Evolutionary conservation across 2,329 filamentous ascomycete genomes (phyloP), one percentile per base, ranked within the genome.

Genomic region (Penicillium sp.): DNA sequence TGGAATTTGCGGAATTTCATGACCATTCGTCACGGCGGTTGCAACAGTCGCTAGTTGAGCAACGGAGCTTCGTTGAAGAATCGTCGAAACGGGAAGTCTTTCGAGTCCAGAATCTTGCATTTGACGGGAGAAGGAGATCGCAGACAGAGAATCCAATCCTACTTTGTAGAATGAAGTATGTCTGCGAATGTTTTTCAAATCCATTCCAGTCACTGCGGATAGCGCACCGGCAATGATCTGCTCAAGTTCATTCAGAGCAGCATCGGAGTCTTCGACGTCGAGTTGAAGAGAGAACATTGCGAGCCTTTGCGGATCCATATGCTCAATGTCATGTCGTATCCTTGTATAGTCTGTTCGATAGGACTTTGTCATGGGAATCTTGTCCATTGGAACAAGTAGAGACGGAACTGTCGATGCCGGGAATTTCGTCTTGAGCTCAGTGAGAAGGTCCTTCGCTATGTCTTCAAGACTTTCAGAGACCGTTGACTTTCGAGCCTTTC

Each of bases 141-240:
- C 90, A 7, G 87, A 88, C 21, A 96, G 84, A 0, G 91, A 96
- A 66, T 96, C 91, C 5, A 97, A 69, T 0, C 92, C 92, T 2
- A 96, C 70, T n/a, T 81, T 83, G 49, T 88, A 85, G 54, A 96
- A 88, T 0, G 91, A 90, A 0, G 85, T 87, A 73, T 85, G 86
- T 26, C 82, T 81, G 8, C 71, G 74, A 30, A 96, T 77, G 0
- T 76, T 70, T 1, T 67, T 60, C 3, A 65, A 50, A 0, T 80
- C 64, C 1, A 83, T 65, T 0, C 72, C 65, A 1, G 87, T 75
- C 0, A 80, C 72, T 4, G 76, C 60, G 0, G 82, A 75, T 6
- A 95, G 70, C 1, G 80, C 72, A 0, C 75, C 56, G 1, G 82
- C 83, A 47, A 95, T 77, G 0, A 65, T 56, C 1, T 55, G 63